phyloP scores from a whole-genome alignment of 805 yeast species.

The Wickerhamomyces subpelliculosus region DNA sequence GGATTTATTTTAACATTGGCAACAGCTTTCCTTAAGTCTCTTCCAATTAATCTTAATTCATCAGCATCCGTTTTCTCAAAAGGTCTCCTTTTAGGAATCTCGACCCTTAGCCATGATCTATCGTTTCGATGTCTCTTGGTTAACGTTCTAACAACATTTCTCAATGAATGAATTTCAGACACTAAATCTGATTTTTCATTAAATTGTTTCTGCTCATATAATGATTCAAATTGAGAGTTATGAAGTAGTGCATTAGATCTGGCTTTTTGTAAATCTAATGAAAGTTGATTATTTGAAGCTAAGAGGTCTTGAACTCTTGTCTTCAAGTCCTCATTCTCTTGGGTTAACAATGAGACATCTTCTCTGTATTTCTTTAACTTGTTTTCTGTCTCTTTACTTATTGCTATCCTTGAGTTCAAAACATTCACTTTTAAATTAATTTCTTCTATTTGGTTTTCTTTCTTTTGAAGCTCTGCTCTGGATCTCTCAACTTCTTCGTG shows the following conservation, averaged over 20 bases:
- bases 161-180: conserved; percentile 38
- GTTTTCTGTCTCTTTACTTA: conserved; percentile 24
- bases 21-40: conserved; percentile 9
- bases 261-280: conserved; percentile 22
- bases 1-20: not conserved
- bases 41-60: conserved; percentile 14
- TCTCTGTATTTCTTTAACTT: conserved; percentile 18
- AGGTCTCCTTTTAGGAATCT: conserved; percentile 5
- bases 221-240: conserved; percentile 25
- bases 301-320: conserved; percentile 10
- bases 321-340: conserved; percentile 9
- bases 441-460: conserved; percentile 30
- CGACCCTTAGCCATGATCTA: conserved; percentile 7
- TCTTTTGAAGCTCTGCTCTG: too few relatives aligned
- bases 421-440: conserved; percentile 37
- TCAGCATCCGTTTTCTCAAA: conserved; percentile 7
- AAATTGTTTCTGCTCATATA: conserved; percentile 27
- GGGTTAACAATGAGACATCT: conserved; percentile 12
- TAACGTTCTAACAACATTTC: conserved; percentile 23
- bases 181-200: conserved; percentile 30
- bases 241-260: conserved; percentile 18
- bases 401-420: conserved; percentile 35
- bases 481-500: too few relatives aligned
- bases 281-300: conserved; percentile 18
- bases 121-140: conserved; percentile 6